Percentiles rank a stretch among this genome's conserved stretches.
phyloP scores from a whole-genome alignment of 768 basidiomycete genomes.

The Lactarius hatsudake region DNA sequence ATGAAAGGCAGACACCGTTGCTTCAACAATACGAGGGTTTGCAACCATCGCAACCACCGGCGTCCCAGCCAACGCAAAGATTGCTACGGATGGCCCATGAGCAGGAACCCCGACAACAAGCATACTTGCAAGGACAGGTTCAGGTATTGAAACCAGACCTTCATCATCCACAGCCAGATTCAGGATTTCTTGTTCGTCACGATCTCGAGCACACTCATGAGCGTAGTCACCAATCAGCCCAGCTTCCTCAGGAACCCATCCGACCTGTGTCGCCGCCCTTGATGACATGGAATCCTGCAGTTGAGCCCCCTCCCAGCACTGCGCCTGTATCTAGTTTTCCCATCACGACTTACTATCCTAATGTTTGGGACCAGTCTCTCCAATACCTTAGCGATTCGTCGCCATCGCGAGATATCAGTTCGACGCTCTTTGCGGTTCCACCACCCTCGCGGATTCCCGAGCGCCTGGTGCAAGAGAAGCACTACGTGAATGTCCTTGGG shows the following conservation, averaged over 20 bases:
- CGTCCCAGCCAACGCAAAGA: conserved; percentile 9
- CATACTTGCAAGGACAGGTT: conserved; percentile 22
- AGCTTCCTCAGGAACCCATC: conserved; percentile 33
- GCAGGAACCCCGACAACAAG: conserved; percentile 10
- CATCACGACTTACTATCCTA: conserved; percentile 74
- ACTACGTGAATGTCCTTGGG: conserved; percentile 62
- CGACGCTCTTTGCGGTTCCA: conserved; percentile 59
- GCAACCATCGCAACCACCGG: not conserved
- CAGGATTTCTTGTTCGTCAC: conserved; percentile 24
- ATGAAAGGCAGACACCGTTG: not conserved
- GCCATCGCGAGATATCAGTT: conserved; percentile 25
- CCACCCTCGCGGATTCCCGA: conserved; percentile 63
- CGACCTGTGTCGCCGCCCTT: conserved; percentile 61
- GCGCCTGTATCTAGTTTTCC: conserved; percentile 60
- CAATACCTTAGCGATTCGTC: conserved; percentile 39
- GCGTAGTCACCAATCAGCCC: conserved; percentile 29
- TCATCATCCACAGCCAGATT: conserved; percentile 30
- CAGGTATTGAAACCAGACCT: conserved; percentile 29
- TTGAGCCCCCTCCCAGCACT: conserved; percentile 73
- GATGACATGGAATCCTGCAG: conserved; percentile 75
- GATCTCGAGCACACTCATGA: conserved; percentile 30
- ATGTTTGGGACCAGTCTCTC: conserved; percentile 77
- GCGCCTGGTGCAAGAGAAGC: conserved; percentile 62
- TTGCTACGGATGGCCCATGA: not conserved
- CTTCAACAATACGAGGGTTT: not conserved